Base-by-base conservation (phyloP, 176 grass and related monocot genomes). In the Avena insularis region DNA sequence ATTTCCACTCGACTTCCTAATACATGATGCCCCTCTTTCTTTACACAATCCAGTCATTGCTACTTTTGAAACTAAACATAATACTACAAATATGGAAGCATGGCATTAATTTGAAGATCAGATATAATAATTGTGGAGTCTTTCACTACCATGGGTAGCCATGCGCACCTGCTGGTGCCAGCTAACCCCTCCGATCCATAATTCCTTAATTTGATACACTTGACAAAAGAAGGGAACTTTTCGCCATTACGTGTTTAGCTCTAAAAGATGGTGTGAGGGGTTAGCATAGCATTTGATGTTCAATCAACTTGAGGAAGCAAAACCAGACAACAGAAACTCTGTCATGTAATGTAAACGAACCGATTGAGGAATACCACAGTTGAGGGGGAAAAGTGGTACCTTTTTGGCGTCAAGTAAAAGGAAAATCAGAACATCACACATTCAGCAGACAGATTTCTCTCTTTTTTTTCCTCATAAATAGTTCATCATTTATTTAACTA, bases 401-500 rank as follows among this genome's bases (percentile, higher is more conserved):
- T 88, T 70, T 72, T 47, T 12, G 5, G 56, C 67, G 62, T 66
- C 82, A 86, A 79, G 86, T 55, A 88, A 77, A 85, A 71, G 21
- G 72, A 73, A 20, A 67, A 82, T 79, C 71, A 88, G 46, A 71
- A 71, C 21, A 71, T 57, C 75, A 87, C 47, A 82, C 59, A 93
- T 57, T 90, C 78, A 93, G 15, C 46, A 85, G 79, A 79, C 88
- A 78, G 49, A 58, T 75, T 79, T 85, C 63, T 78, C 65, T 55
- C 25, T 55, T 82, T 87, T 79, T 87, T 79, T 90, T 76, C 78
- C 7, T 81, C 82, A 84, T 85, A 85, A 76, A 78, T 88, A 82
- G 82, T 88, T 80, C 86, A 88, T 85, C 53, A 48, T 81, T 93
- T 90, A 90, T 90, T 85, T 90, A 87, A 60, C 85, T 85, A 87